Evolutionary conservation across 1,139 yeast species (phyloP).

Genomic region (Sugiyamaella sp.): DNA sequence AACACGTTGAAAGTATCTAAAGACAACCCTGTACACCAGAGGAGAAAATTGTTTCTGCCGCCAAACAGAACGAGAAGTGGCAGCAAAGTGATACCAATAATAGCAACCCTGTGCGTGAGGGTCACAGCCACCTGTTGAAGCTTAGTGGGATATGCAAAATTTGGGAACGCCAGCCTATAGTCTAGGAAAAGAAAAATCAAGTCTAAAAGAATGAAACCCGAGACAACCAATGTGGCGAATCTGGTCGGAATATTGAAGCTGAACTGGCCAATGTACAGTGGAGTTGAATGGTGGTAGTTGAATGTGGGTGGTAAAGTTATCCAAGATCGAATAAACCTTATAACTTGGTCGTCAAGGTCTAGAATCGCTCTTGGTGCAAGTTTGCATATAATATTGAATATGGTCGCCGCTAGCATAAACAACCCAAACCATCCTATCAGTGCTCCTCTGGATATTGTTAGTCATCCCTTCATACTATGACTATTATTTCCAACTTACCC

Average conservation of each 20-base stretch:
- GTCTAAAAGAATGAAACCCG: conserved; percentile 49
- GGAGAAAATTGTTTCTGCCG: conserved; percentile 68
- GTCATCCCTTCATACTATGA: not conserved
- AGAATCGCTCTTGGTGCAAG: conserved; percentile 9
- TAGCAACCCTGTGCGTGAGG: conserved; percentile 64
- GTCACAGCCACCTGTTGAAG: conserved; percentile 51
- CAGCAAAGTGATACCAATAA: conserved; percentile 51
- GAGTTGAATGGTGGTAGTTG: conserved; percentile 48
- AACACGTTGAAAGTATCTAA: conserved; percentile 60
- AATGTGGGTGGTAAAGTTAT: conserved; percentile 55
- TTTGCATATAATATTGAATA: conserved; percentile 4
- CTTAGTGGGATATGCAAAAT: conserved; percentile 42
- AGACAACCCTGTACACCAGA: conserved; percentile 67
- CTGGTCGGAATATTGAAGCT: conserved; percentile 59
- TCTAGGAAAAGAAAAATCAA: conserved; percentile 46
- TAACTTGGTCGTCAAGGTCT: conserved; percentile 6
- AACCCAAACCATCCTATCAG: conserved; percentile 15
- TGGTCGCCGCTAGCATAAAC: conserved; percentile 14
- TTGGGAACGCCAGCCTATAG: conserved; percentile 47
- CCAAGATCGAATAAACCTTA: conserved; percentile 42
- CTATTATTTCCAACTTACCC: conserved; percentile 12
- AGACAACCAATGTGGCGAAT: conserved; percentile 53
- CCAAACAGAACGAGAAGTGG: conserved; percentile 61
- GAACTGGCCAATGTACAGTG: conserved; percentile 38
- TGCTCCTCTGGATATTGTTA: conserved; percentile 12